Evolutionary conservation across 2,329 filamentous ascomycete genomes (phyloP), one percentile per base, ranked within the genome.

Genomic region (Rhinocladiella mackenziei): DNA sequence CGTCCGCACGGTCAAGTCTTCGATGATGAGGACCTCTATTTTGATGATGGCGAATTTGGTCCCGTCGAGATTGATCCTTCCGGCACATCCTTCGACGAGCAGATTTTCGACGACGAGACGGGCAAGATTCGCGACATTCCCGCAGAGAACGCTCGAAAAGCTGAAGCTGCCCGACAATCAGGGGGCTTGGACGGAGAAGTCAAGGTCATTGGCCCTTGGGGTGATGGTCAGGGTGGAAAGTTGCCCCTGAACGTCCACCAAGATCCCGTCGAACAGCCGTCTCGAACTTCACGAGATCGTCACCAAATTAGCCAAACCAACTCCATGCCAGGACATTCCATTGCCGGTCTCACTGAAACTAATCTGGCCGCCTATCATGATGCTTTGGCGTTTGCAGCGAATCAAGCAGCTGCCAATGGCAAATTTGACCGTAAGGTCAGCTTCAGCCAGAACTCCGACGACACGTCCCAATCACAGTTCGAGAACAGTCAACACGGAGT

Each of bases 311-410:
- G 18, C 14, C 43, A 42, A 20, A 26, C 14, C 2, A 30, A 20
- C 34, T 39, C 31, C 14, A 13, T 13, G n/a, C 43, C 42, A 15
- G 36, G 31, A n/a, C 13, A 32, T 9, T 35, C 35, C n/a, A 30
- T 49, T 11, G 35, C 52, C 13, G 62, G 69, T 26, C 58, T 76
- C 26, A 76, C 74, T 17, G 72, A 77, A 57, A 70, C 74, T 25
- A 80, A 76, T 44, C 68, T 85, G 14, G 80, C 80, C 30, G 83
- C 80, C 1, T 91, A 96, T 58, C 89, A 95, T 60, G 84, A 84
- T 39, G 88, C 89, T 1, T 73, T 97, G 3, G 88, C 87, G 1
- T 83, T 85, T 34, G 91, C 89, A 5, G 84, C 88, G 7, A 82
- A 84, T 50, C 76, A 83, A 60, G 88, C 89, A 4, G 84, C 81